Base-by-base conservation (phyloP, 495 filamentous ascomycete genomes). In the Penicillium psychrofluorescens region DNA sequence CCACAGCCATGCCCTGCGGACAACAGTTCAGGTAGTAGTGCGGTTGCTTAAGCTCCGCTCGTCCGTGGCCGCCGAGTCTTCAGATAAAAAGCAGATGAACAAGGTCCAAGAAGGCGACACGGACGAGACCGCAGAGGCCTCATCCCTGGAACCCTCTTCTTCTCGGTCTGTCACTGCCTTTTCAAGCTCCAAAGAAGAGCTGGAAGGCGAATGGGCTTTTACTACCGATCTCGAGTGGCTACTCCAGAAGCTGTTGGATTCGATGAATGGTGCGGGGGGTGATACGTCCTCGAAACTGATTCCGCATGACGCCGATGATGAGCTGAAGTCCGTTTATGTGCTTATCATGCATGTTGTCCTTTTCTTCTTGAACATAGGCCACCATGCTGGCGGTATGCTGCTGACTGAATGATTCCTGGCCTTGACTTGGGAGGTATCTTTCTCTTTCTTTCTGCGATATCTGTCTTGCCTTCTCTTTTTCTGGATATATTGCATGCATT, bases 21-120 rank as follows among this genome's bases (percentile, higher is more conserved):
- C 40, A 0, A 35, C 48, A 2, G 38, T 59, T 0, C 37, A 46
- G 16, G 35, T 59, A 1, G 35, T 59, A 8, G 48, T 57, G 0
- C 51, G 41, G 8, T 36, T 59, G 1, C 34, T 59, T 0, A 45
- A 31, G 13, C 32, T 59, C 2, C 45, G 50, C 0, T 39, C 51
- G 5, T 49, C 51, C 1, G 51, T 39, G 32, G 32, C 32, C 4
- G 36, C 48, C 7, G 12, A 33, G 22, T 33, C 43, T 4, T 30
- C 16, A 8, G 22, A 22, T 11, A 38, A 7, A 29, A 41, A 41
- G 38, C 40, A 51, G 29, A 49, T 11, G 14, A 14, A 43, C 15
- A 29, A 48, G 38, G 42, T 38, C 6, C 27, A 36, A 2, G 38
- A 22, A 22, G 22, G 22, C 22, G 22, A 22, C 4, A 22, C 22